phyloP scores from a whole-genome alignment of 208 protist species.

The Phytomonas francai region DNA sequence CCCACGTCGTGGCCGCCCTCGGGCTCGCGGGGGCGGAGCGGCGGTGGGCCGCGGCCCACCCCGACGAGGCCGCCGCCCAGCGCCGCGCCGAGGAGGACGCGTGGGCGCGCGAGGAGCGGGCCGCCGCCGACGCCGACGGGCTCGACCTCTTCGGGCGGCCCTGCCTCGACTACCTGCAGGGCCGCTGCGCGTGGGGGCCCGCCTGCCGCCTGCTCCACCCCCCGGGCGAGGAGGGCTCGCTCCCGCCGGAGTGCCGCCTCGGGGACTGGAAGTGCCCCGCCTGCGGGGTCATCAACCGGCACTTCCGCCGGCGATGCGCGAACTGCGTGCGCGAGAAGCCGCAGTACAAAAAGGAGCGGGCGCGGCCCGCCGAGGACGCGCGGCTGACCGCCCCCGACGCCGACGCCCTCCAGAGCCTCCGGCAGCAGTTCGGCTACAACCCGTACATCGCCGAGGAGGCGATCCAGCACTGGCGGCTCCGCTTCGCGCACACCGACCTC shows the following conservation, averaged over 20 bases:
- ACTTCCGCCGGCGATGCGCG: conserved; percentile 86
- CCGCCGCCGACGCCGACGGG: conserved; percentile 74
- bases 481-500: conserved; percentile 23
- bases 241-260: conserved; percentile 79
- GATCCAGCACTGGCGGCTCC: conserved; percentile 60
- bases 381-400: conserved; percentile 68
- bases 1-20: conserved; percentile 77
- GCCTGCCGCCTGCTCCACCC: conserved; percentile 77
- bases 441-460: conserved; percentile 58
- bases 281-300: conserved; percentile 88
- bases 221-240: conserved; percentile 76
- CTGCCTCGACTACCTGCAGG: conserved; percentile 89
- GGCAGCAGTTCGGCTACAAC: conserved; percentile 86
- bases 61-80: conserved; percentile 53
- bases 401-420: conserved; percentile 31
- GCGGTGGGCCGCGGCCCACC: conserved; percentile 72
- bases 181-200: conserved; percentile 74
- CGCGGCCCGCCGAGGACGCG: conserved; percentile 49
- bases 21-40: conserved; percentile 86
- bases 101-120: conserved; percentile 69
- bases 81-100: conserved; percentile 65
- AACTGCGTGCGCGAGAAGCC: conserved; percentile 87
- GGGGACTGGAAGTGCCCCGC: conserved; percentile 88
- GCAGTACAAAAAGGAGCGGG: conserved; percentile 78
- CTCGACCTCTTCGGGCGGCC: conserved; percentile 88